Conservation (phyloP, 495 filamentous ascomycete genomes). For the Penicillium roqueforti region DNA sequence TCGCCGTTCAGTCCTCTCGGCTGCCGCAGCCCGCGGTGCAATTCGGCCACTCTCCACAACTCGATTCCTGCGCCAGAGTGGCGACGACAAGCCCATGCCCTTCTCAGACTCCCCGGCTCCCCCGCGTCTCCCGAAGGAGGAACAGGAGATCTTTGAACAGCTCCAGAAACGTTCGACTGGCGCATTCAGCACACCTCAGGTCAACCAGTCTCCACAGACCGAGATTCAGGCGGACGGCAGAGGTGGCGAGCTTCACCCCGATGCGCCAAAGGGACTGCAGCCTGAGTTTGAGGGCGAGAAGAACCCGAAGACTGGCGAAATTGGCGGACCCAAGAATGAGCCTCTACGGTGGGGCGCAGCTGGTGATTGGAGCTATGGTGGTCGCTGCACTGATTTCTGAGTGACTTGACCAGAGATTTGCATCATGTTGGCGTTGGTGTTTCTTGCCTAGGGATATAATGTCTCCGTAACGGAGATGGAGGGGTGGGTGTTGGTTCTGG, state of each 20-base stretch:
- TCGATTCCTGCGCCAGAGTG: conserved; percentile 23
- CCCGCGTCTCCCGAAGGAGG: conserved; percentile 76
- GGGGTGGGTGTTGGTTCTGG: neutral
- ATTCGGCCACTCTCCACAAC: conserved; percentile 36
- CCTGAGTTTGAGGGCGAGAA: conserved; percentile 93
- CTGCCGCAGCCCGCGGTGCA: conserved; percentile 16
- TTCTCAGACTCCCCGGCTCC: conserved; percentile 61
- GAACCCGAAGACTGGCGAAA: conserved; percentile 94
- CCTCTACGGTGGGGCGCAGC: conserved; percentile 77
- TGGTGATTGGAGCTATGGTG: conserved; percentile 95
- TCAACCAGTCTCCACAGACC: conserved; percentile 25
- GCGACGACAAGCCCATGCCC: conserved; percentile 33
- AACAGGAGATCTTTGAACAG: conserved; percentile 89
- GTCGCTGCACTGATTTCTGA: conserved; percentile 90
- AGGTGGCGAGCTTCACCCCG: conserved; percentile 63
- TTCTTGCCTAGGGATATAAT: neutral
- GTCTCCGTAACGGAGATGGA: neutral
- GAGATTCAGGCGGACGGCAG: conserved; percentile 48
- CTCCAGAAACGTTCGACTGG: conserved; percentile 71
- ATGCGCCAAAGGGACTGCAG: conserved; percentile 65
- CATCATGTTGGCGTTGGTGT: conserved; percentile 24
- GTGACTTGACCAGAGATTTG: conserved; percentile 1
- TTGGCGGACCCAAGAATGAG: conserved; percentile 97
- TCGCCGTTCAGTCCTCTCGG: conserved; percentile 19
- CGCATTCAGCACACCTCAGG: conserved; percentile 64